These are phyloP conservation scores for Penicillium sp. DNA, from an alignment of 2,329 filamentous ascomycete species.

Conservation along the genomic window DNA sequence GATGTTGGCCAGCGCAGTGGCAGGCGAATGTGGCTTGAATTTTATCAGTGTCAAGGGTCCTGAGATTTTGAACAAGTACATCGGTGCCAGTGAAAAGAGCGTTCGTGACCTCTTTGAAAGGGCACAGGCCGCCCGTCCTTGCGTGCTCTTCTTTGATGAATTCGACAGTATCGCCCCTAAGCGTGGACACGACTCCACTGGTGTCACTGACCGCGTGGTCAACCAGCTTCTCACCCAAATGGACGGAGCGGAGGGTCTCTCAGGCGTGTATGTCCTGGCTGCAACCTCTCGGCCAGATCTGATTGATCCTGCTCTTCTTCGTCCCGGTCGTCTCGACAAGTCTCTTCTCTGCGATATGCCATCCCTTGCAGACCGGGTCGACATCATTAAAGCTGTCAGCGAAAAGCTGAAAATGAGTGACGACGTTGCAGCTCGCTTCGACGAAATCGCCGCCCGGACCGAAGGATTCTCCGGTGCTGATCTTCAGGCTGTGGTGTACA, in stretches of 20 bases:
- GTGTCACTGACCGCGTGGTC: slow-evolving; percentile 97
- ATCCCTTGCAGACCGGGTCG: slow-evolving; percentile 72
- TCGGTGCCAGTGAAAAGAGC: slow-evolving; percentile 93
- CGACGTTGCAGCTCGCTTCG: slow-evolving; percentile 62
- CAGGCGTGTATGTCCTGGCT: slow-evolving; percentile 92
- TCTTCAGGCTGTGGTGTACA: slow-evolving; percentile 90
- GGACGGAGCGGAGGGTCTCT: slow-evolving; percentile 94
- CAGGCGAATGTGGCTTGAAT: slow-evolving; percentile 94
- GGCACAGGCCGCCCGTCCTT: slow-evolving; percentile 82
- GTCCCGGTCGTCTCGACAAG: slow-evolving; percentile 91
- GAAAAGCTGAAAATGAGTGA: slow-evolving; percentile 73
- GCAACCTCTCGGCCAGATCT: slow-evolving; percentile 91
- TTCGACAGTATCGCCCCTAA: slow-evolving; percentile 98
- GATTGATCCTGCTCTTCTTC: slow-evolving; percentile 88
- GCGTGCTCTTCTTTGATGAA: slow-evolving; percentile 97
- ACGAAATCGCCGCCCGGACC: slow-evolving; percentile 75
- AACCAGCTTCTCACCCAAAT: slow-evolving; percentile 98
- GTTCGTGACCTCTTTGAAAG: slow-evolving; percentile 94
- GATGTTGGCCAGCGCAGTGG: slow-evolving; percentile 90
- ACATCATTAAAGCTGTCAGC: slow-evolving; percentile 84
- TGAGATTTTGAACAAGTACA: slow-evolving; percentile 98
- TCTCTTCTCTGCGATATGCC: slow-evolving; percentile 90
- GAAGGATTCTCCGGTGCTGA: slow-evolving; percentile 94
- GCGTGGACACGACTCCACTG: slow-evolving; percentile 92
- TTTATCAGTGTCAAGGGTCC: slow-evolving; percentile 98